Evolutionary conservation across 129 eudicot species (phyloP), one percentile per base, ranked within the genome.

Genomic region (Ambrosia trifida): DNA sequence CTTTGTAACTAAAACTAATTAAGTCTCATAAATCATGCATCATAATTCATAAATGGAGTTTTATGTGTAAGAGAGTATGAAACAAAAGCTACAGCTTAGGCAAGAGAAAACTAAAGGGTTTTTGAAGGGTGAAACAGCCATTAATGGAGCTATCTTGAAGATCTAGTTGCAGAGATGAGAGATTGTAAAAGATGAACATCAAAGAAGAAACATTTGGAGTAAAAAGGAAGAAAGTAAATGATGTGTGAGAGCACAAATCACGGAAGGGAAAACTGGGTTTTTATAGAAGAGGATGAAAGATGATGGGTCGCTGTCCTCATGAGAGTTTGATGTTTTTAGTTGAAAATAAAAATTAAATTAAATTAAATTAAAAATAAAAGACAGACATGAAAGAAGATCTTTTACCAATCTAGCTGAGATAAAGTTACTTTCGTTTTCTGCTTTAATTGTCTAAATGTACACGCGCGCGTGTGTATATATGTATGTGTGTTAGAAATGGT

Each of bases 231-330:
- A 56, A 54, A 53, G 32, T 30, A 20, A 53, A 13, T 47, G 14
- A 20, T 10, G 24, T 36, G 50, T 11, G 35, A 24, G 18, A 73
- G 83, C 86, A 78, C 10, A 69, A 73, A 82, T 73, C 72, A 78
- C 83, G 80, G 79, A 71, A 69, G 80, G 79, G 73, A 69, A 73
- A 70, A 36, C 60, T 35, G 73, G 81, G 76, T 47, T 38, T 75
- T 72, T 70, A 72, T 72, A 78, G 78, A 72, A 49, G 58, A 43
- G 73, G 79, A 72, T 60, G 85, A 70, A 44, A 64, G 80, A 82
- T 68, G 83, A 82, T 62, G 72, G 79, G 84, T 83, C 82, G 79
- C 79, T 83, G 68, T 84, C 85, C 63, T 80, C 83, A 73, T 77
- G 83, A 84, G 81, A 84, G 83, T 84, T 78, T 56, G 85, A 60